Conservation (phyloP, 805 yeast genomes). For the Hanseniaspora mollemarum region DNA sequence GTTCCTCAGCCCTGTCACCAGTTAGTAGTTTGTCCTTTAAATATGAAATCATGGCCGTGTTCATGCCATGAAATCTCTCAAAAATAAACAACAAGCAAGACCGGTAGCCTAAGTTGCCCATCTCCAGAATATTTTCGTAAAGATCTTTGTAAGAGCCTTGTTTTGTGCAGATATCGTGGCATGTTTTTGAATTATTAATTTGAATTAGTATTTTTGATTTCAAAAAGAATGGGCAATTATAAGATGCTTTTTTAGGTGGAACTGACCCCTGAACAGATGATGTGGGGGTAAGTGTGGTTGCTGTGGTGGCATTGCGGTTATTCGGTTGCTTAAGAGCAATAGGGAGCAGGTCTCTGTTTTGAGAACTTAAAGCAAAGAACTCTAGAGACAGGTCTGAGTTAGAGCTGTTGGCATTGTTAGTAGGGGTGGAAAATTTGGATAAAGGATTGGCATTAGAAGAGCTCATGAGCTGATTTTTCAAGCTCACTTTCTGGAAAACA, state of each 20-base stretch:
- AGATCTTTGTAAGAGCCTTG: constrained; percentile 22
- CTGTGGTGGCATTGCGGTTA: too few relatives aligned
- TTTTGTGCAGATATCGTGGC: constrained; percentile 36
- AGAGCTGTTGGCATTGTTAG: background rate
- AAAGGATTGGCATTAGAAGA: background rate
- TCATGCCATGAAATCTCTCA: constrained; percentile 50
- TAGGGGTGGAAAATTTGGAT: background rate
- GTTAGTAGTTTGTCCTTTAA: constrained; percentile 35
- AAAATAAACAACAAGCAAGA: constrained; percentile 50
- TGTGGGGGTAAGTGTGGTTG: background rate
- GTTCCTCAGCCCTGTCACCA: constrained; percentile 28
- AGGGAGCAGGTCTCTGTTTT: constrained; percentile 22
- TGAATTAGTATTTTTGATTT: constrained; percentile 34
- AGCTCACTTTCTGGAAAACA: constrained; percentile 21
- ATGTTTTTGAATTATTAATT: constrained; percentile 53
- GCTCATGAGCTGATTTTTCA: constrained; percentile 20
- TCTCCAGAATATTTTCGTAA: constrained; percentile 38
- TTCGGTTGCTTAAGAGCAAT: constrained; percentile 19
- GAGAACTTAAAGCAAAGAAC: constrained; percentile 26
- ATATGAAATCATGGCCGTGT: constrained; percentile 45
- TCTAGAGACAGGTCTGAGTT: constrained; percentile 22
- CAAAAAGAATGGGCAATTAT: constrained; percentile 20
- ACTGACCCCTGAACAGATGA: background rate
- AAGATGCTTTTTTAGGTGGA: background rate
- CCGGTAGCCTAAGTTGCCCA: constrained; percentile 48